Base-by-base conservation (phyloP, 2,329 filamentous ascomycete genomes). In the Pseudogymnoascus sp. region DNA sequence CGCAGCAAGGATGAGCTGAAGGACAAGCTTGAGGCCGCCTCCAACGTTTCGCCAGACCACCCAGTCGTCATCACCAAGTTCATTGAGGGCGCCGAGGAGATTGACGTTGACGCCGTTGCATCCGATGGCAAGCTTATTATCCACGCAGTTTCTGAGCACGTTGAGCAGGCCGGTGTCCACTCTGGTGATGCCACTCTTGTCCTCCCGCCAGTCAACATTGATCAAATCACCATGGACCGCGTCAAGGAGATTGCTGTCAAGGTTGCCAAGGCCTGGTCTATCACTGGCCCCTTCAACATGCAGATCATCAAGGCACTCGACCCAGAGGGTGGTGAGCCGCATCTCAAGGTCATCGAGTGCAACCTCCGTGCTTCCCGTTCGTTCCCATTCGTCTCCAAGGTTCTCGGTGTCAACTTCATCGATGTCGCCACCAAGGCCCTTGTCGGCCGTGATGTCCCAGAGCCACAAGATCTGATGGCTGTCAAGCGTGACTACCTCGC, bases 241-340 rank as follows among this genome's bases (percentile, higher is more conserved):
- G 83, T 96, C 71, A 97, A 96, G 84, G 90, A 90, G 67, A 97
- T 99, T 68, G 92, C 94, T 13, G 76, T 92, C 74, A 97, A 96
- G 82, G 92, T 99, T 58, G 94, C 94, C 66, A 89, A 94, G 76
- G 94, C 94, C 55, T 96, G 92, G 90, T 91, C 82, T 71, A 97
- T 97, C 74, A 97, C 91, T 18, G 94, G 94, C 60, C 94, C 94
- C 61, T 99, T 97, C 84, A 99, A 99, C 82, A 97, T 99, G 92
- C 94, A 99, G 73, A 95, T 99, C 75, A 97, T 99, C 82, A 95
- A 95, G 79, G 90, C 89, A 34, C 81, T 89, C 10, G 79, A 88
- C 69, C 83, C 87, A 30, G 85, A 89, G 61, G 88, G 88, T 61
- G 86, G 86, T 60, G 82, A 87, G 70, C 83, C 89, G 33, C 79